Evolutionary conservation across 192 early-diverging fungal species (phyloP).

Genomic region (Coemansia sp.): DNA sequence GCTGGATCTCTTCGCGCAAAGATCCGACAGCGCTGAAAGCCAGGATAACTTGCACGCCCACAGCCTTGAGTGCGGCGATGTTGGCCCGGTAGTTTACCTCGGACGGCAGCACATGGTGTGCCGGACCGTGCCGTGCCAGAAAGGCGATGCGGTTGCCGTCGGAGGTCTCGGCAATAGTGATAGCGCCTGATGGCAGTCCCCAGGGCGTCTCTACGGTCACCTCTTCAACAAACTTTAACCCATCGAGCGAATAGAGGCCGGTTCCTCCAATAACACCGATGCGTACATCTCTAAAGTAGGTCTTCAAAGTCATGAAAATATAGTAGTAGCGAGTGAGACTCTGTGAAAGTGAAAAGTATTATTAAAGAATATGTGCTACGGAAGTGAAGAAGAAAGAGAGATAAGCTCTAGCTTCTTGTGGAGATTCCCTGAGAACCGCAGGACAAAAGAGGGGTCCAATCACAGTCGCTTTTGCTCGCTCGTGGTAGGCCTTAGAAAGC

Average conservation of each 20-base stretch:
- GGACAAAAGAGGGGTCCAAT: neutral
- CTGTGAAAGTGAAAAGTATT: neutral
- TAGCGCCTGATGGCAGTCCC: constrained; percentile 87
- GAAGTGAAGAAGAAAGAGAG: neutral
- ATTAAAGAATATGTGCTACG: neutral
- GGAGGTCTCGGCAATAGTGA: constrained; percentile 73
- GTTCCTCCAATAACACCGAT: constrained; percentile 96
- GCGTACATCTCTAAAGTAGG: constrained; percentile 62
- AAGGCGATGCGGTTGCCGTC: constrained; percentile 89
- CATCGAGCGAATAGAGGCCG: constrained; percentile 87
- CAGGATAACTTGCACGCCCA: constrained; percentile 91
- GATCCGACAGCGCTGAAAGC: constrained; percentile 98
- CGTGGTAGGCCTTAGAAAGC: neutral
- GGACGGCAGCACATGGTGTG: constrained; percentile 82
- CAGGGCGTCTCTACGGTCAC: constrained; percentile 87
- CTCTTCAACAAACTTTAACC: constrained; percentile 78
- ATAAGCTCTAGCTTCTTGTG: neutral
- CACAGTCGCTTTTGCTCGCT: neutral
- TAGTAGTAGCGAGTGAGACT: neutral
- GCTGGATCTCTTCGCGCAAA: constrained; percentile 89
- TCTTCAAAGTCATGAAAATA: neutral
- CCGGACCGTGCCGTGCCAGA: constrained; percentile 92
- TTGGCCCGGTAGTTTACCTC: constrained; percentile 96
- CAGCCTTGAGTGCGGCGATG: constrained; percentile 94
- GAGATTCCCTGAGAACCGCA: neutral